Evolutionary conservation across 2,329 filamentous ascomycete genomes (phyloP).

Genomic region (Venturia asperata): DNA sequence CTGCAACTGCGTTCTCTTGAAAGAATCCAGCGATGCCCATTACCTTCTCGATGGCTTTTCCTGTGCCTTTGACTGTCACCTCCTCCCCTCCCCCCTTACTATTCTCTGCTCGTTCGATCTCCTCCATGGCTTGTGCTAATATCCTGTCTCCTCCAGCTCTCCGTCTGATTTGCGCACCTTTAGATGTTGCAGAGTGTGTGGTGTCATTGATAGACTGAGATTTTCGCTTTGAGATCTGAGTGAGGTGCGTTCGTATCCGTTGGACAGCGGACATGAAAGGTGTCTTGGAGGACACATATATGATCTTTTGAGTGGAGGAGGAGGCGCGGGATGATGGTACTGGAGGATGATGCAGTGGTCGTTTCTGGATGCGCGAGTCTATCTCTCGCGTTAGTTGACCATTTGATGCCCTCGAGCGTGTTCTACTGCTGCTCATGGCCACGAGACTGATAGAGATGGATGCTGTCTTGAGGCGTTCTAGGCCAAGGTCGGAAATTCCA

Average conservation of each 20-base stretch:
- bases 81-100: constrained; percentile 13
- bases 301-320: constrained; percentile 6
- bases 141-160: constrained; percentile 18
- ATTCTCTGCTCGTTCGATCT: constrained; percentile 4
- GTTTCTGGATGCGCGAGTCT: constrained; percentile 19
- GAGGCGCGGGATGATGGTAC: constrained; percentile 16
- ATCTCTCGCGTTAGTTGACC: neutral
- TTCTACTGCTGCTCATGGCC: neutral
- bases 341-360: constrained; percentile 16
- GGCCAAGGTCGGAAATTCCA: no score
- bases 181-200: neutral
- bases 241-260: constrained; percentile 17
- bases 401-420: neutral
- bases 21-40: constrained; percentile 18
- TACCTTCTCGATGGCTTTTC: constrained; percentile 18
- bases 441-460: neutral
- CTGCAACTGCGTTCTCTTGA: constrained; percentile 8
- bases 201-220: constrained; percentile 13
- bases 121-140: constrained; percentile 16
- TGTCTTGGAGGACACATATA: constrained; percentile 19
- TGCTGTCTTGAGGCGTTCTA: neutral
- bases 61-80: constrained; percentile 17
- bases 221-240: constrained; percentile 14
- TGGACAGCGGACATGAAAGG: constrained; percentile 20
- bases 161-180: neutral